Conservation (phyloP, 2,329 filamentous ascomycete species). For the Fusarium sp. region DNA sequence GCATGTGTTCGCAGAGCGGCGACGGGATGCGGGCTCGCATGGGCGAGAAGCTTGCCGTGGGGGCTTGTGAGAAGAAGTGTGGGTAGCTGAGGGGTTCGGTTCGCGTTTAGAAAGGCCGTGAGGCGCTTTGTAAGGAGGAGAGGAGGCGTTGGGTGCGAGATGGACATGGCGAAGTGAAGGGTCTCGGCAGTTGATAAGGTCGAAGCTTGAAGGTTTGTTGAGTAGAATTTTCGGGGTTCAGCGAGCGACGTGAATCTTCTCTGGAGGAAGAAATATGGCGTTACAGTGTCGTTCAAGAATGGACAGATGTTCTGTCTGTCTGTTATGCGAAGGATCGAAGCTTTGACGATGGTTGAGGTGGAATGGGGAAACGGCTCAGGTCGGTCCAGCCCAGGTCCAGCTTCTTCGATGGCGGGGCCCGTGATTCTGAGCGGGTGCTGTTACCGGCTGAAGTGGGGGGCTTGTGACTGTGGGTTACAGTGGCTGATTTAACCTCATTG, state of each 20-base stretch:
- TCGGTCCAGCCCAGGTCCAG: constrained; percentile 29
- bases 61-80: constrained; percentile 73
- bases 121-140: constrained; percentile 77
- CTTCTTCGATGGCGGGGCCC: constrained; percentile 34
- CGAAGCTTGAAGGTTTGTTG: neutral
- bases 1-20: constrained; percentile 73
- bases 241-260: neutral
- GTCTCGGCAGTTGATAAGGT: neutral
- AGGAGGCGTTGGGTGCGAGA: constrained; percentile 64
- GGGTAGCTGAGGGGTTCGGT: constrained; percentile 70
- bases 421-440: neutral
- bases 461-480: constrained; percentile 15
- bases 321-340: constrained; percentile 22
- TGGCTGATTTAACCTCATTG: constrained; percentile 26
- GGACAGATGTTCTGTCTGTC: constrained; percentile 6
- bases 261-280: neutral
- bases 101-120: constrained; percentile 72
- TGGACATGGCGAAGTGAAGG: constrained; percentile 52
- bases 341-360: constrained; percentile 29
- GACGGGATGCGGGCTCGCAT: constrained; percentile 70
- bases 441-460: constrained; percentile 24
- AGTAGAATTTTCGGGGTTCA: neutral
- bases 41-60: constrained; percentile 75
- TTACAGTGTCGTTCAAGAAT: neutral
- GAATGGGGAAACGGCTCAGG: constrained; percentile 42